Evolutionary conservation across 1,139 yeast species (phyloP).

Genomic region (Hansenula sp.): DNA sequence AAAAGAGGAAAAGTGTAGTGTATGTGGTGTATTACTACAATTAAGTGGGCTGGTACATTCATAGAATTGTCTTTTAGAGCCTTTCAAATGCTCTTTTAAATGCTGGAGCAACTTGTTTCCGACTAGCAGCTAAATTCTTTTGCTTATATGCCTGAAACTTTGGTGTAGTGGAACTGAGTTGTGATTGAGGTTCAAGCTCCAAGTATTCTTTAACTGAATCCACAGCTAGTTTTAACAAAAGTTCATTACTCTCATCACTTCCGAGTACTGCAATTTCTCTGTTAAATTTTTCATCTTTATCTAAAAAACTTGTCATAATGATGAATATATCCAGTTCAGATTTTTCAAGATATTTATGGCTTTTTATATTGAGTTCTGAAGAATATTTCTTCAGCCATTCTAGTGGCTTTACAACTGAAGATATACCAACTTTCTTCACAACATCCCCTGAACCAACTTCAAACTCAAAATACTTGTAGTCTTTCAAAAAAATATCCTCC

Average conservation of each 20-base stretch:
- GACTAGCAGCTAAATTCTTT: constrained; percentile 53
- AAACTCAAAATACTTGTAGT: constrained; percentile 71
- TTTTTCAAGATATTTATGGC: constrained; percentile 33
- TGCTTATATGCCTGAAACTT: constrained; percentile 40
- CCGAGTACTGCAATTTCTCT: constrained; percentile 52
- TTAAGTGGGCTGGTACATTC: too few species aligned
- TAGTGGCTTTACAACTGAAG: constrained; percentile 67
- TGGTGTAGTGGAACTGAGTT: neutral
- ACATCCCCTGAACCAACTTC: constrained; percentile 25
- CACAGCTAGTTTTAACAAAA: constrained; percentile 27
- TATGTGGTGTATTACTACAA: too few species aligned
- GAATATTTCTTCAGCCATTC: constrained; percentile 46
- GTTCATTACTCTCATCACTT: constrained; percentile 9
- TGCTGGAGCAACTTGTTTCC: constrained; percentile 59
- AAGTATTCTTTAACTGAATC: constrained; percentile 29
- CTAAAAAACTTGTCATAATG: constrained; percentile 58
- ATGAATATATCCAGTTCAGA: constrained; percentile 49
- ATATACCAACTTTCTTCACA: constrained; percentile 54
- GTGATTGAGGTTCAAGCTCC: constrained; percentile 23
- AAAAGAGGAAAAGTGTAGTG: too few species aligned
- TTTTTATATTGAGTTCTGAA: constrained; percentile 35
- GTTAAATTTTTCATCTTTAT: constrained; percentile 38
- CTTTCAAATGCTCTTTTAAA: constrained; percentile 13
- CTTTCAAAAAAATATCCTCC: constrained; percentile 67
- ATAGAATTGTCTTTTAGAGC: too few species aligned